Base-by-base conservation (phyloP, 495 filamentous ascomycete genomes). In the Astrocystis sublimbata region DNA sequence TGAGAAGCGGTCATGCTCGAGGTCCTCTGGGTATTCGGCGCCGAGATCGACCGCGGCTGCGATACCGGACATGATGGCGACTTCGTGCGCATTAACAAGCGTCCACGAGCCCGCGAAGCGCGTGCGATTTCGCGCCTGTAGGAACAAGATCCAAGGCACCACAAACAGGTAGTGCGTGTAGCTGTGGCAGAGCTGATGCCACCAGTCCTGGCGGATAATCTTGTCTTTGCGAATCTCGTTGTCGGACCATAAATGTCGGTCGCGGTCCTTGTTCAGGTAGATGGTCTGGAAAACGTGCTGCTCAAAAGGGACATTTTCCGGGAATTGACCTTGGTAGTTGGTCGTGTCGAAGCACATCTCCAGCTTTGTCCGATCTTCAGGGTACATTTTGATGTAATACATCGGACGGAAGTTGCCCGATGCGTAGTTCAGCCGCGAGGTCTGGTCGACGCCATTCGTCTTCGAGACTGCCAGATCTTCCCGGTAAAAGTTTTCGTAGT, bases 261-360 rank as follows among this genome's bases (percentile, higher is more conserved):
- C 80, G 26, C 84, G 75, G 2, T 75, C 65, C 54, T 90, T 87
- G 71, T 96, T 88, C 28, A 96, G 75, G 73, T 88, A 96, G 43
- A 93, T 93, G 17, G 88, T 90, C 75, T 93, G 91, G 70, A 91
- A 93, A 19, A 96, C 83, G 73, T 93, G 91, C 21, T 87, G 81
- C 76, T 42, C 70, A 26, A 77, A 73, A 3, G 78, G 64, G 0
- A 74, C 64, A 12, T 71, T 67, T 6, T 80, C 76, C 4, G 69
- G 67, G 68, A 96, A 92, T 72, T 96, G 91, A 61, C 88, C 80
- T 69, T 96, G 91, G 75, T 96, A 96, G 67, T 91, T 89, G 17
- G 86, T 89, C 74, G 88, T 91, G 71, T 93, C 89, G 72, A 93
- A 96, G 63, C 84, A 88, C 90, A 96, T 93, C 67, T 96, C 91